These are phyloP conservation scores for Fusarium subglutinans DNA, from an alignment of 2,329 filamentous ascomycete species.

Conservation along the genomic window DNA sequence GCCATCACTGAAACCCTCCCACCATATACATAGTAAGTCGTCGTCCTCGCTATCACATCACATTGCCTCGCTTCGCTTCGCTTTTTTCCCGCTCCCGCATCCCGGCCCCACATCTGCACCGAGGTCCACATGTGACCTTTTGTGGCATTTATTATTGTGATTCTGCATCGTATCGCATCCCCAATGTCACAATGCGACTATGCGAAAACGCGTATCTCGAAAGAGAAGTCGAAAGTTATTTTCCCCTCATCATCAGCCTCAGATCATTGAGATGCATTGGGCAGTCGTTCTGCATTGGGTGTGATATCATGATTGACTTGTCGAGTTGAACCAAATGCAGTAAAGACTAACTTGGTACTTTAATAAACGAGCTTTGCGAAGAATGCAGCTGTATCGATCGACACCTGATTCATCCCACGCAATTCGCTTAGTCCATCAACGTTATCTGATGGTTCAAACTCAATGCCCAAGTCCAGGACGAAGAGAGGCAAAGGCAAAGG, in stretches of 20 bases:
- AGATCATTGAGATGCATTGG: neutral
- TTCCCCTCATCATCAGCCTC: neutral
- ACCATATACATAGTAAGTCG: neutral
- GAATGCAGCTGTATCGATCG: slow-evolving; percentile 7
- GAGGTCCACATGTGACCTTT: neutral
- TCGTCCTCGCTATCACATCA: neutral
- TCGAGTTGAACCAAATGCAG: neutral
- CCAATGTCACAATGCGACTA: slow-evolving; percentile 12
- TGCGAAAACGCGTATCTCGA: slow-evolving; percentile 20
- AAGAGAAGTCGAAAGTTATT: neutral
- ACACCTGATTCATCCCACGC: slow-evolving; percentile 4
- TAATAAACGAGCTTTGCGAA: neutral
- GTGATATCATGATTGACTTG: neutral
- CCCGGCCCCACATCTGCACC: slow-evolving; percentile 34
- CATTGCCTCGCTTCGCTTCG: neutral
- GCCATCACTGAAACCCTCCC: neutral
- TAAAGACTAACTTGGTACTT: neutral
- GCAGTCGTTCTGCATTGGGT: neutral
- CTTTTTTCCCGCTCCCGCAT: slow-evolving; percentile 5
- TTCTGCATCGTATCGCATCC: neutral
- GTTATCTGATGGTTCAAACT: neutral
- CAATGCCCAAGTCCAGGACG: neutral
- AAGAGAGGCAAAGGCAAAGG: neutral
- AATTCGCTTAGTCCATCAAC: slow-evolving; percentile 5
- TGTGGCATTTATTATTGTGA: neutral